A percentile compares a stretch with the other conserved stretches of the same genome.
Evolutionary conservation across 2,329 filamentous ascomycete genomes (phyloP).

Genomic region (Ilyonectria sp.): DNA sequence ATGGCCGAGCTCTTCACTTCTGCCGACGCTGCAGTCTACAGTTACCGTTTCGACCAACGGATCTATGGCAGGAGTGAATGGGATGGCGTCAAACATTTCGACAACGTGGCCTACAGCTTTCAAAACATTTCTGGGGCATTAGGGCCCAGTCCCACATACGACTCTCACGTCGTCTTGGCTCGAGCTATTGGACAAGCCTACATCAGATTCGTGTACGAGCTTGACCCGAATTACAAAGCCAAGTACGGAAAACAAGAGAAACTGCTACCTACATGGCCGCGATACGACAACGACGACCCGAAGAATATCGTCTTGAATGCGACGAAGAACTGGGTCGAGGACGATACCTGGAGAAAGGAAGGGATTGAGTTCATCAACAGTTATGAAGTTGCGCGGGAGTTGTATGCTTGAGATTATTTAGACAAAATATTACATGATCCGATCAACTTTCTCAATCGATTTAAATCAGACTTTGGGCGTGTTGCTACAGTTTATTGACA

Average conservation of each 20-base stretch:
- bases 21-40: conserved; percentile 56
- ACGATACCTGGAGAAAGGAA: conserved; percentile 63
- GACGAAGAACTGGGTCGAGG: conserved; percentile 60
- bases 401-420: conserved; percentile 35
- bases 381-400: conserved; percentile 43
- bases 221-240: conserved; percentile 57
- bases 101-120: conserved; percentile 66
- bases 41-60: conserved; percentile 66
- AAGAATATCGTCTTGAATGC: conserved; percentile 64
- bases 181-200: conserved; percentile 59
- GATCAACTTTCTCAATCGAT: background rate
- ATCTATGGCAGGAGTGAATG: conserved; percentile 58
- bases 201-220: conserved; percentile 59
- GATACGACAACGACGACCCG: conserved; percentile 55
- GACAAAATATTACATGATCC: background rate
- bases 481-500: background rate
- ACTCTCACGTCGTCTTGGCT: conserved; percentile 54
- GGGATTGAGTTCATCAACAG: conserved; percentile 55
- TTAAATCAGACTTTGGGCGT: background rate
- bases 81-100: conserved; percentile 62
- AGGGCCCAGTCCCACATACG: conserved; percentile 60
- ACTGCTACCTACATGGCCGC: conserved; percentile 58
- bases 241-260: conserved; percentile 33
- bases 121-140: conserved; percentile 64
- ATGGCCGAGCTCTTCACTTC: conserved; percentile 59